Percentiles rank a stretch among this genome's conserved stretches.
phyloP scores from a whole-genome alignment of 495 filamentous ascomycete genomes.

The Aspergillus ellipticus region DNA sequence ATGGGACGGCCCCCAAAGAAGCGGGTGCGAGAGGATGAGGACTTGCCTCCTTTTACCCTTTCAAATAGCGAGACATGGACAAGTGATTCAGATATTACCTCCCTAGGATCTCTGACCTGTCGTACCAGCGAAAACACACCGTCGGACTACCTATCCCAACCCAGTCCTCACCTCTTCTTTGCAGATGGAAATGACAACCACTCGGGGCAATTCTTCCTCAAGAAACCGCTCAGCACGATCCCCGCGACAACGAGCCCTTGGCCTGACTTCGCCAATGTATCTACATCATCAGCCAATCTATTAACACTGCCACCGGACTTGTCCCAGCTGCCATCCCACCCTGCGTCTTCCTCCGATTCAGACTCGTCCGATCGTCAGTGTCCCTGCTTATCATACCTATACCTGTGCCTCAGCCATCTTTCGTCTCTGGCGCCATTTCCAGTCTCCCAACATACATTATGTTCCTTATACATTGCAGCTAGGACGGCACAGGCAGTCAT shows the following conservation, averaged over 20 bases:
- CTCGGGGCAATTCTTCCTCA: slow-evolving; percentile 24
- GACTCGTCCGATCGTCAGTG: slow-evolving; percentile 30
- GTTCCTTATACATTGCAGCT: slow-evolving; percentile 54
- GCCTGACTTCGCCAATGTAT: slow-evolving; percentile 44
- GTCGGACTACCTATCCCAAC: slow-evolving; percentile 23
- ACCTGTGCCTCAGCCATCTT: slow-evolving; percentile 44
- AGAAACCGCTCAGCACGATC: slow-evolving; percentile 25
- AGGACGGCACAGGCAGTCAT: slow-evolving; percentile 54
- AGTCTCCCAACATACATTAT: slow-evolving; percentile 46
- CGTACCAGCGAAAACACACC: slow-evolving; percentile 9
- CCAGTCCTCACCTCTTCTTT: slow-evolving; percentile 19
- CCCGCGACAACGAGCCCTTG: slow-evolving; percentile 34
- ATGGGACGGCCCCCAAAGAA: slow-evolving; percentile 50
- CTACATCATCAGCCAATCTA: slow-evolving; percentile 33
- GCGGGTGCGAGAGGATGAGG: slow-evolving; percentile 32
- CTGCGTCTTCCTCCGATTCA: slow-evolving; percentile 25
- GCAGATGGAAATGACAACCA: slow-evolving; percentile 28
- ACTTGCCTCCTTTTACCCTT: slow-evolving; percentile 12
- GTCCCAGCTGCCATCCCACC: slow-evolving; percentile 21
- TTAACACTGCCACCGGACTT: slow-evolving; percentile 24
- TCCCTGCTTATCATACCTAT: slow-evolving; percentile 44
- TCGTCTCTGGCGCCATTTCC: slow-evolving; percentile 41
- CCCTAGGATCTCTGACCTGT: slow-evolving; percentile 13
- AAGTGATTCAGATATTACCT: slow-evolving; percentile 16
- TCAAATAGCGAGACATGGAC: slow-evolving; percentile 23